Evolutionary conservation across 1,284 basidiomycete genomes (phyloP).

Genomic region (Ustilago curta): DNA sequence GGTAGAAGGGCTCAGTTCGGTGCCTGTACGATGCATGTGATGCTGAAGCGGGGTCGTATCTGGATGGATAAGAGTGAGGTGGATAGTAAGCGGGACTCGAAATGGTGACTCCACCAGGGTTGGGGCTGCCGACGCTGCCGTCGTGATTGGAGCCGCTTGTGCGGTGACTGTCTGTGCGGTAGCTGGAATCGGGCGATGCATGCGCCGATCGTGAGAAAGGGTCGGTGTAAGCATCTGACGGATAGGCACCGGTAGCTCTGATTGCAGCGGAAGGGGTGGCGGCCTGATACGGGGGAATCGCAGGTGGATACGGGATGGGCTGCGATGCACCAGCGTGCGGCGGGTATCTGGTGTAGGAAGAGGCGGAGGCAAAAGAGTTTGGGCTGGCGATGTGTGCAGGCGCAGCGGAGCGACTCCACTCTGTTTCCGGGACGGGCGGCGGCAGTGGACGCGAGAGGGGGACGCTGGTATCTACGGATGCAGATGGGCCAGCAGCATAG

Average conservation of each 20-base stretch:
- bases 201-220: slow-evolving; percentile 16
- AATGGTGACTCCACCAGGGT: slow-evolving; percentile 6
- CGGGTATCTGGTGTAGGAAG: slow-evolving; percentile 19
- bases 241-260: background rate
- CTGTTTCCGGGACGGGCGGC: slow-evolving; percentile 15
- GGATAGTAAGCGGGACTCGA: slow-evolving; percentile 30
- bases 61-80: slow-evolving; percentile 29
- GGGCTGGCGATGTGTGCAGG: background rate
- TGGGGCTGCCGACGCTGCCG: slow-evolving; percentile 36
- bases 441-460: slow-evolving; percentile 22
- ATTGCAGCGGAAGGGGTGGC: background rate
- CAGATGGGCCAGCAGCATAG: slow-evolving; percentile 8
- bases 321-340: slow-evolving; percentile 8
- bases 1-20: slow-evolving; percentile 39
- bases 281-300: slow-evolving; percentile 6
- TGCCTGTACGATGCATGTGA: slow-evolving; percentile 14
- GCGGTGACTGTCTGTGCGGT: slow-evolving; percentile 30
- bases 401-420: slow-evolving; percentile 12
- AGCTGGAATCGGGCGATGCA: slow-evolving; percentile 22
- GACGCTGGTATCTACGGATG: slow-evolving; percentile 1
- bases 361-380: background rate
- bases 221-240: slow-evolving; percentile 11
- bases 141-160: slow-evolving; percentile 22
- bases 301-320: background rate
- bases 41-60: slow-evolving; percentile 28